phyloP scores from a whole-genome alignment of 805 yeast genomes.

The Kodamaea jinghongensis region DNA sequence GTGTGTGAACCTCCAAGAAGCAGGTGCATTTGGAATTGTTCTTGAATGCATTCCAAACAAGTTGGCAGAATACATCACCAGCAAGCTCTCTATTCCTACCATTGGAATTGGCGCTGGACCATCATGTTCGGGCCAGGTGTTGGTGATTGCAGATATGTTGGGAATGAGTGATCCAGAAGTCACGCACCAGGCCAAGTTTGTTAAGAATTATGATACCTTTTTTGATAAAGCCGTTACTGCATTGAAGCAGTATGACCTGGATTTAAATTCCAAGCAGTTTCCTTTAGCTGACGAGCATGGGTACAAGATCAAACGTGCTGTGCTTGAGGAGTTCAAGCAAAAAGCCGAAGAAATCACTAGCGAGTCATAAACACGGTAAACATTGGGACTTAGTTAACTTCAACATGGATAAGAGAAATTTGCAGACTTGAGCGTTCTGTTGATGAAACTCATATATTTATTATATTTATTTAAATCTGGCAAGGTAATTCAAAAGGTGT shows the following conservation, averaged over 20 bases:
- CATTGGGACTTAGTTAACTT: too few relatives aligned
- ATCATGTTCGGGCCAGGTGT: slow-evolving; percentile 80
- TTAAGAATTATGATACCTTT: slow-evolving; percentile 61
- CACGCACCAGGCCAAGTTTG: slow-evolving; percentile 62
- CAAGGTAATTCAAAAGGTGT: too few relatives aligned
- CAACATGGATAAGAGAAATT: too few relatives aligned
- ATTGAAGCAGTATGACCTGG: slow-evolving; percentile 52
- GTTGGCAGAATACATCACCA: slow-evolving; percentile 64
- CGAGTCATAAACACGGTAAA: background rate
- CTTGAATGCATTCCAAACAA: slow-evolving; percentile 84
- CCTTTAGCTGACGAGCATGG: slow-evolving; percentile 64
- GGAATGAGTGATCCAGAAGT: slow-evolving; percentile 62
- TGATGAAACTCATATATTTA: too few relatives aligned
- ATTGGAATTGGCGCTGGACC: slow-evolving; percentile 97
- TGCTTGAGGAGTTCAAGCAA: slow-evolving; percentile 33
- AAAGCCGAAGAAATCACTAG: slow-evolving; percentile 1
- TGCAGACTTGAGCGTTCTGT: too few relatives aligned
- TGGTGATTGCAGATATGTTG: slow-evolving; percentile 80
- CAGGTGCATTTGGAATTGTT: slow-evolving; percentile 75
- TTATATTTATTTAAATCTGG: too few relatives aligned
- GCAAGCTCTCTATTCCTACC: slow-evolving; percentile 64
- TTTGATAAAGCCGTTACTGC: slow-evolving; percentile 49
- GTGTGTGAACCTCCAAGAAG: slow-evolving; percentile 64
- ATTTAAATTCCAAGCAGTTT: slow-evolving; percentile 53
- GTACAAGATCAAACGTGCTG: slow-evolving; percentile 66